Evolutionary conservation across 2,329 filamentous ascomycete genomes (phyloP).

Genomic region (Colletotrichum sojae): DNA sequence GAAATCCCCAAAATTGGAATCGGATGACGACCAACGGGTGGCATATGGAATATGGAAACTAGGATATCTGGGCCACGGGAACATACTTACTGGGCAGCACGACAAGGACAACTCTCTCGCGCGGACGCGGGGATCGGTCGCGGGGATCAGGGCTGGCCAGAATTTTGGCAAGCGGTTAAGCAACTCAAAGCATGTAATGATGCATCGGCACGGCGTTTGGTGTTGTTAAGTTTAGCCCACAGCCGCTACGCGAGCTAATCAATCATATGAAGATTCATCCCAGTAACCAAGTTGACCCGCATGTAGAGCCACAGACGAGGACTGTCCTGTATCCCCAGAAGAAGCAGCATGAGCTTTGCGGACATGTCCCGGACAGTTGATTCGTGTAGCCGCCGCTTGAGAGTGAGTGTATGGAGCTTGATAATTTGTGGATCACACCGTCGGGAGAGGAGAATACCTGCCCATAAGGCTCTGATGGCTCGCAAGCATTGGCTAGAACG

Average conservation of each 20-base stretch:
- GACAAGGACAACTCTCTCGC: conserved; percentile 17
- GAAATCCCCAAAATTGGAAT: conserved; percentile 28
- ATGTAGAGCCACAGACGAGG: conserved; percentile 6
- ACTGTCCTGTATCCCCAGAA: not conserved
- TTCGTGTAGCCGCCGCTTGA: conserved; percentile 19
- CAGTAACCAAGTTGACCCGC: not conserved
- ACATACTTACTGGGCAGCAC: conserved; percentile 29
- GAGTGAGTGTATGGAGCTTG: not conserved
- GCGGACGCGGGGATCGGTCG: not conserved
- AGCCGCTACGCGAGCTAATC: conserved; percentile 30
- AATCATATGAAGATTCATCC: conserved; percentile 22
- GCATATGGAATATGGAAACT: conserved; percentile 21
- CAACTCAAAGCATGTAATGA: conserved; percentile 36
- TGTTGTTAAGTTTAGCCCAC: conserved; percentile 42
- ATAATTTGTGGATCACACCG: not conserved
- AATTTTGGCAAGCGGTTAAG: conserved; percentile 29
- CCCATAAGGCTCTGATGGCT: conserved; percentile 14
- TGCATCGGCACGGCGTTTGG: conserved; percentile 39
- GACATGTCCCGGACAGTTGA: not conserved
- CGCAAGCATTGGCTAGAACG: conserved; percentile 3
- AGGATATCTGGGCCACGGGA: conserved; percentile 20
- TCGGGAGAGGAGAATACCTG: not conserved
- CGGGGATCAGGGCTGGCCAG: not conserved
- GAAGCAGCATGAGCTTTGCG: not conserved
- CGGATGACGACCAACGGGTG: conserved; percentile 7